Base-by-base conservation (phyloP, 331 rosid genomes). In the Quercus tomentella region DNA sequence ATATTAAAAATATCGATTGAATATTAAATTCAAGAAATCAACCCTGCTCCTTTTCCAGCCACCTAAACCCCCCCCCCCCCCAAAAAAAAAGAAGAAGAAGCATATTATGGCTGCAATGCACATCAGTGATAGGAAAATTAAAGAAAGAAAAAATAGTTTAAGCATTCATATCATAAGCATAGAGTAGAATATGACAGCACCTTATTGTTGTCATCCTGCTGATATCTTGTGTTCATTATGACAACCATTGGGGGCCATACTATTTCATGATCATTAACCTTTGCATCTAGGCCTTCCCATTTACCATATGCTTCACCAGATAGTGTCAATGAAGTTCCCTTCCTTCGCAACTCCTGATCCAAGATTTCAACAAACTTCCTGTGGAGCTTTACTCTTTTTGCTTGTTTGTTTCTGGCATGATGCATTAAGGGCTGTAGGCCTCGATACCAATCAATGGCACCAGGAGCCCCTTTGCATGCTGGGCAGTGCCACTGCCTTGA, bases 401-500 rank as follows among this genome's bases (percentile, higher is more conserved):
- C 84, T n/a, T 97, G 94, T 79, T 94, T 94, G 12, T 97, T 94
- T 71, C 86, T 94, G 65, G 97, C 98, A 87, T 92, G 98, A 5
- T 94, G 77, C 82, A 88, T 69, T 74, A 94, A 72, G 20, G 98
- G 98, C 84, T 89, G 97, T 86, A 94, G 84, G 77, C 98, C 98
- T 49, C 84, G 83, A 73, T 78, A 94, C 98, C 97, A 92, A 60
- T 94, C 97, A 80, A 94, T 94, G 79, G 98, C 82, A 76, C 98
- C 97, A 41, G 98, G 97, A 28, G 97, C 97, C 74, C 87, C 82
- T 82, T 92, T 91, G 85, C 97, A 94, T 72, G 97, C 94, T 18
- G 97, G 91, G 73, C 97, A 92, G 75, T 94, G 98, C 98, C 98
- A 94, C 87, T 88, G 91, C 85, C 97, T 88, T 56, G 82, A 91